Base-by-base conservation (phyloP, 176 grass and related monocot genomes). In the Thalia dealbata region DNA sequence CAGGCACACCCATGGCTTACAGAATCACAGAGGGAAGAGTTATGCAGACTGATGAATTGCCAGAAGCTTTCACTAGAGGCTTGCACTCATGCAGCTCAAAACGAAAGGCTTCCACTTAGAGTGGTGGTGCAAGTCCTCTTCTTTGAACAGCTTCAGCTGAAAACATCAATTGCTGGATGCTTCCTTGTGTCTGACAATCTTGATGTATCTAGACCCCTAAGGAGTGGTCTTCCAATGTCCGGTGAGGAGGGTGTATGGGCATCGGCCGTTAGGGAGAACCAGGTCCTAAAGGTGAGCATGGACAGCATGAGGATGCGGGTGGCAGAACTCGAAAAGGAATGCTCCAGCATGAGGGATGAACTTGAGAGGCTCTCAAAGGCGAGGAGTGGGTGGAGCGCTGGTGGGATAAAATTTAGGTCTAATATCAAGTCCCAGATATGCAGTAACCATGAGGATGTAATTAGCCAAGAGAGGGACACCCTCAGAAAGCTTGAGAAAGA, bases 121-220 rank as follows among this genome's bases (percentile, higher is more conserved):
- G 67, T 82, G 43, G 76, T 96, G 10, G 78, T 96, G 64, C 88
- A 89, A 69, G 88, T 96, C 9, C 83, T 96, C 67, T 96, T 96
- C 81, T 96, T 91, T 7, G 91, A 96, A 79, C 91, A 96, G 74
- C 88, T 96, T 68, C 88, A 84, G 76, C 81, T 96, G 11, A 78
- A 86, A 22, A 96, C 78, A 73, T 84, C 82, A 61, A 91, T 96
- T 15, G 84, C 83, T 0, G 88, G 87, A 64, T 96, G 86, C 69
- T 83, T 91, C 29, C 80, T 91, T 66, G 41, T 96, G 59, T 86
- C 91, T 0, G 88, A 96, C 80, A 88, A 91, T 54, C 86, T 88
- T 0, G 81, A 89, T 2, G 76, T 75, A 1, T 91, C 82, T 0
- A 82, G 89, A n/a, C 74, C 79, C 29, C 75, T 91, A 0, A 29